Evolutionary conservation across 1,139 yeast genomes (phyloP), one percentile per base, ranked within the genome.

Genomic region (Hanseniaspora gamundiae): DNA sequence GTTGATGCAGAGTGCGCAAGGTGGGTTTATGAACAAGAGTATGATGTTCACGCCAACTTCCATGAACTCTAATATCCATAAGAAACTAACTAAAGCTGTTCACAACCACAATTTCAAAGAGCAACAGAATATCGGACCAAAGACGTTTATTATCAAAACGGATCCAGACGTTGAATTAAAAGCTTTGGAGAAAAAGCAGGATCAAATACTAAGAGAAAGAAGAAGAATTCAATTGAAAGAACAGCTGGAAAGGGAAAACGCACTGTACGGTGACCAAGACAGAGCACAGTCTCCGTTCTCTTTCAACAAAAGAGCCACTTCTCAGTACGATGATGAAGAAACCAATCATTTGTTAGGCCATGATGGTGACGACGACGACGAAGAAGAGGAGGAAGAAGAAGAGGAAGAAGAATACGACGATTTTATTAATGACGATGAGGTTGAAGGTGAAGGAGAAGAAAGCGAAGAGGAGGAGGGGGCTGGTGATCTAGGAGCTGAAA

Each of bases 81-180:
- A 77, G 55, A 76, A 79, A 56, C 72, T 91, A 52, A 83, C 95
- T 2, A 76, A 75, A 51, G 88, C 91, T 13, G 78, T 88, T 41
- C 78, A 80, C 49, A 74, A 78, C 46, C 76, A 76, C 51, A 82
- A 81, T 59, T 71, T 69, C 55, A 57, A 56, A 30, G 53, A 50
- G 28, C 39, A 38, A 13, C 66, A 70, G 51, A 80, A 73, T 51
- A 64, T 68, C 38, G 69, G 70, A 30, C 78, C 79, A 39, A 78
- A 80, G 48, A 80, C 83, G 39, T 79, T 86, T 24, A 79, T 84
- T 40, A 84, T 95, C 2, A 75, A 76, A 24, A 82, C 77, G 48
- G 98, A 91, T 66, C 98, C 98, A 2, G 85, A 86, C 60, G 69
- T 80, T 61, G 79, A 80, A 52, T 88, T 87, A 57, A 76, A 84